Base-by-base conservation (phyloP, 2,329 filamentous ascomycete genomes). In the Colletotrichum navitas region DNA sequence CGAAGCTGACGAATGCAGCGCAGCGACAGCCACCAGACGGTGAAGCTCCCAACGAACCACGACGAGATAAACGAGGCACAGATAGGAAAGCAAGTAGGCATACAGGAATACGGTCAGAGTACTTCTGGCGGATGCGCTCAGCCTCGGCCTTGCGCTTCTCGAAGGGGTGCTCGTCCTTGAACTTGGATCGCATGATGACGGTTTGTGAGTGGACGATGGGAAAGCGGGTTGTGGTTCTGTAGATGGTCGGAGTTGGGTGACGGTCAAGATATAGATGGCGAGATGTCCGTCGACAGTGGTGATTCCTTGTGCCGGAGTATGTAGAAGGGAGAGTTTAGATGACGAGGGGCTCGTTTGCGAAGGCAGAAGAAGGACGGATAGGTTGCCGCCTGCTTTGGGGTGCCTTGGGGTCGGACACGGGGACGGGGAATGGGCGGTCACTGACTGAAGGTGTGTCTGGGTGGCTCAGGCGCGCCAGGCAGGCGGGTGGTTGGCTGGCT, bases 131-230 rank as follows among this genome's bases (percentile, higher is more conserved):
- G 83, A 98, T 98, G 84, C 96, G 95, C 89, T 99, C 96, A 82
- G 96, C 96, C 87, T 99, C 96, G 76, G 96, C 96, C 94, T 98
- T 98, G 87, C 96, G 94, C 94, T 99, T 99, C 92, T 98, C 96
- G 83, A 98, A 98, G 79, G 94, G 94, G 85, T 98, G 96, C 91
- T 98, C 96, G 92, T 99, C 96, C 94, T 99, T 99, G 86, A 99
- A 99, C 91, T 98, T 98, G 89, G 94, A 97, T 82, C 95, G 93
- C 94, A 98, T 98, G 77, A 81, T 94, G 88, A 81, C 80, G 81
- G 82, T 81, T 77, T 78, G 74, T 63, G 69, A 74, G 64, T 66
- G 73, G 66, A 29, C 70, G 71, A 64, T 60, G 47, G 72, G 66
- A 45, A 63, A 63, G 71, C 73, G 67, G 59, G 61, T 72, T 63